Evolutionary conservation across 169 alveolate species (phyloP), one percentile per base, ranked within the genome.

Genomic region (Plasmodium fragile): DNA sequence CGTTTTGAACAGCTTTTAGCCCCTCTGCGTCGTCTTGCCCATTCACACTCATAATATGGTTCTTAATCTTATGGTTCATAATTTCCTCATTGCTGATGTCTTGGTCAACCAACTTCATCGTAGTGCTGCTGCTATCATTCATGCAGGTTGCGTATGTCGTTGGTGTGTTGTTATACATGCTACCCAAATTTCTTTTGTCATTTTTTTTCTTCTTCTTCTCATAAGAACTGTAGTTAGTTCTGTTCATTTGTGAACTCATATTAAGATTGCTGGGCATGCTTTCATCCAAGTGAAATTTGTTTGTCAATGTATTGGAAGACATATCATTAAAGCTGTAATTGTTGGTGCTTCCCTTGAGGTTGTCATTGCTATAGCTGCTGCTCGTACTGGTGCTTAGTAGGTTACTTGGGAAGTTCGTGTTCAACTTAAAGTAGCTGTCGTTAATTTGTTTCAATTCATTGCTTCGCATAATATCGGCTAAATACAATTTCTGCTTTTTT

Each of bases 371-470:
- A 53, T 73, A 85, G 59, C 93, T 75, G 43, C 93, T 77, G 59
- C 93, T 85, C 8, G 93, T 85, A 39, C 93, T 85, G 59, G 93
- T 85, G 36, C 93, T 85, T 43, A 85, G 69, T 28, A 85, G 79
- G 55, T 85, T 85, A 43, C 93, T 85, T 49, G 93, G 83, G 11
- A 85, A 75, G 53, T 85, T 85, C 13, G 93, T 75, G 34, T 75
- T 82, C 45, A 85, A 30, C 70, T 85, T 85, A 75, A 85, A 85
- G 32, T 73, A 85, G 45, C 25, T 85, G 43, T 85, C 93, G 53
- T 75, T 85, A 13, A n/a, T 43, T 0, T 36, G 55, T 28, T 83
- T 83, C 77, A 83, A 70, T 11, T 65, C 65, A 7, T 85, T 85
- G 41, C 71, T 71, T 75, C 79, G 77, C 87, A 85, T 69, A 28